Evolutionary conservation across 78 protist genomes (phyloP).

Genomic region (Thecamonas trahens): DNA sequence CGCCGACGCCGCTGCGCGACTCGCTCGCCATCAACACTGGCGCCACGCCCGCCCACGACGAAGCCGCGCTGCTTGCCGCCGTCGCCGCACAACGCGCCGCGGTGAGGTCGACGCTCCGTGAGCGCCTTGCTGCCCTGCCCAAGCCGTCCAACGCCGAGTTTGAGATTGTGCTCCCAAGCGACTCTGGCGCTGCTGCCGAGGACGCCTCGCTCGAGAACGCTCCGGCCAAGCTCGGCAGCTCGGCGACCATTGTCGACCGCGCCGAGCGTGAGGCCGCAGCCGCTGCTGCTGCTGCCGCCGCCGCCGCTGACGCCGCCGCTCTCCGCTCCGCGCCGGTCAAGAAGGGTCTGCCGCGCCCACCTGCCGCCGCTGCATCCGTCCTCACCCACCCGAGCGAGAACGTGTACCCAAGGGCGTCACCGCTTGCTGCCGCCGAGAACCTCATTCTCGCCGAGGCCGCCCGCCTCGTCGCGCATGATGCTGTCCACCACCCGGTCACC

Average conservation of each 20-base stretch:
- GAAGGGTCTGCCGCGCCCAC: constrained; percentile 19
- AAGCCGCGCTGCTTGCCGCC: background rate
- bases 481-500: too few relatives aligned
- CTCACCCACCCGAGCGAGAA: too few relatives aligned
- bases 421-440: too few relatives aligned
- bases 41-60: background rate
- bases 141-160: background rate
- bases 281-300: background rate
- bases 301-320: too few relatives aligned
- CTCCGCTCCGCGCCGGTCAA: constrained; percentile 2
- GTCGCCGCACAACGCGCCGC: background rate
- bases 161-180: background rate
- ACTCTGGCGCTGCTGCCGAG: background rate
- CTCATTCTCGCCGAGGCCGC: too few relatives aligned
- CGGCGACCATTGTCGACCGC: too few relatives aligned
- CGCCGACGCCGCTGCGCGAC: background rate
- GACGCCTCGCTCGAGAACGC: background rate
- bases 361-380: too few relatives aligned
- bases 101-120: background rate
- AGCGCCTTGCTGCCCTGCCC: background rate
- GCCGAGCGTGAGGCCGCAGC: background rate
- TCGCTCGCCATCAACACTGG: background rate
- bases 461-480: too few relatives aligned
- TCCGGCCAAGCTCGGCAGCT: background rate
- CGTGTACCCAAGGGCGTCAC: too few relatives aligned